These are phyloP conservation scores for Fimicolochytrium jonesii DNA, from an alignment of 192 early-diverging fungal genomes.

Conservation along the genomic window DNA sequence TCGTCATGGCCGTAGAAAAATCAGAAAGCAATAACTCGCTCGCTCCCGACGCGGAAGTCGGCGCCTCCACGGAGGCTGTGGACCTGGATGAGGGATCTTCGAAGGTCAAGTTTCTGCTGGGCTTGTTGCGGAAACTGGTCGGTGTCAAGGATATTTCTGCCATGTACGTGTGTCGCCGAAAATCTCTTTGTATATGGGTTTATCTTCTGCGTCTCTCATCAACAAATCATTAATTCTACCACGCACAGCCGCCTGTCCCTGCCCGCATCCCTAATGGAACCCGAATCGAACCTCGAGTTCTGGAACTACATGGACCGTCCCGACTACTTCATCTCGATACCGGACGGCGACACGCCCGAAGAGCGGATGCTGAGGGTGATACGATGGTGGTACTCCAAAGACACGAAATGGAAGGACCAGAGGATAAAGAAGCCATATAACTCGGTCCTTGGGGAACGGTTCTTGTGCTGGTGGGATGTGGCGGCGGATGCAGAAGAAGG, in stretches of 20 bases:
- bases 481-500: not conserved
- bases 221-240: too few relatives aligned
- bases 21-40: not conserved
- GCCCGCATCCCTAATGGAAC: conserved; percentile 67
- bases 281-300: conserved; percentile 70
- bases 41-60: not conserved
- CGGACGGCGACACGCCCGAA: conserved; percentile 55
- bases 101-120: conserved; percentile 53
- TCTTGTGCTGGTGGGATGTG: conserved; percentile 78
- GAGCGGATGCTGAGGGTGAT: conserved; percentile 68
- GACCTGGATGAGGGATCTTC: conserved; percentile 2
- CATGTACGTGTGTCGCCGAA: conserved; percentile 36
- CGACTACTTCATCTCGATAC: conserved; percentile 63
- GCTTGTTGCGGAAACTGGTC: conserved; percentile 60
- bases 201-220: not conserved
- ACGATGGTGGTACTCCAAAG: conserved; percentile 70
- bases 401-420: conserved; percentile 50
- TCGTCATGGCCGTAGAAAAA: too few relatives aligned
- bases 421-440: conserved; percentile 96
- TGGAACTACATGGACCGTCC: conserved; percentile 61
- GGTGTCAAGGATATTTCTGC: conserved; percentile 63
- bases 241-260: conserved; percentile 66
- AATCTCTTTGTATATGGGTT: not conserved
- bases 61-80: conserved; percentile 2
- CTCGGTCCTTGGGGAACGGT: conserved; percentile 87